phyloP scores from a whole-genome alignment of 805 yeast species.

The Starmerella apis region DNA sequence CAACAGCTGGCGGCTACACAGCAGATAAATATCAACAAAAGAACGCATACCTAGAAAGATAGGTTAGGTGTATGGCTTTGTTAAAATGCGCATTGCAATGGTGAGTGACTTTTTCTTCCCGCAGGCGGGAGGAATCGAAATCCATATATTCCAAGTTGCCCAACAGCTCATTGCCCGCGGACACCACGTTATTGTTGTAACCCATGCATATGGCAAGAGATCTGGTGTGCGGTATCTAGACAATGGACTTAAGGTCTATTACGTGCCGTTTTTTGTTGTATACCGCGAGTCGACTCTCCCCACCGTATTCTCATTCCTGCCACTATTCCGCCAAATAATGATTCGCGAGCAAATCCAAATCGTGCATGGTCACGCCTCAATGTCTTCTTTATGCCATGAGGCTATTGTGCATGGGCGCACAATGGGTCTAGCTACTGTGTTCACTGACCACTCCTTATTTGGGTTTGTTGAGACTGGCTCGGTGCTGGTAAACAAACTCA shows the following conservation, averaged over 20 bases:
- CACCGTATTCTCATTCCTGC: conserved; percentile 78
- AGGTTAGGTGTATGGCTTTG: neutral
- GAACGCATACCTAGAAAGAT: too few relatives aligned
- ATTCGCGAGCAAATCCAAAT: conserved; percentile 77
- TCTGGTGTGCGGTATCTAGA: conserved; percentile 73
- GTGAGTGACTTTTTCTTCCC: conserved; percentile 96
- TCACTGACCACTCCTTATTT: conserved; percentile 91
- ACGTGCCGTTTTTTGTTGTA: conserved; percentile 72
- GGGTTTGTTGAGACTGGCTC: conserved; percentile 83
- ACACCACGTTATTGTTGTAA: conserved; percentile 73
- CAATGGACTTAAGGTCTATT: conserved; percentile 86
- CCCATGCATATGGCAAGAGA: conserved; percentile 80
- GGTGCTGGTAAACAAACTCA: conserved; percentile 72
- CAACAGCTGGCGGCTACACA: too few relatives aligned
- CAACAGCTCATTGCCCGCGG: conserved; percentile 66
- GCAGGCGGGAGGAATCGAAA: conserved; percentile 96
- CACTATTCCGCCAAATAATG: conserved; percentile 71
- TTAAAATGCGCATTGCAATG: conserved; percentile 40
- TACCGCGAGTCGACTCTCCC: conserved; percentile 81
- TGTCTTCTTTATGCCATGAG: conserved; percentile 78
- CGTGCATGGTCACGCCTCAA: conserved; percentile 91
- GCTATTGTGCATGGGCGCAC: conserved; percentile 83
- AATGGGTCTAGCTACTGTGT: conserved; percentile 83
- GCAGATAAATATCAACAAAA: neutral
- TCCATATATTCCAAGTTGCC: conserved; percentile 84